Evolutionary conservation across 805 yeast species (phyloP), one percentile per base, ranked within the genome.

Genomic region (Pichia kluyveri): DNA sequence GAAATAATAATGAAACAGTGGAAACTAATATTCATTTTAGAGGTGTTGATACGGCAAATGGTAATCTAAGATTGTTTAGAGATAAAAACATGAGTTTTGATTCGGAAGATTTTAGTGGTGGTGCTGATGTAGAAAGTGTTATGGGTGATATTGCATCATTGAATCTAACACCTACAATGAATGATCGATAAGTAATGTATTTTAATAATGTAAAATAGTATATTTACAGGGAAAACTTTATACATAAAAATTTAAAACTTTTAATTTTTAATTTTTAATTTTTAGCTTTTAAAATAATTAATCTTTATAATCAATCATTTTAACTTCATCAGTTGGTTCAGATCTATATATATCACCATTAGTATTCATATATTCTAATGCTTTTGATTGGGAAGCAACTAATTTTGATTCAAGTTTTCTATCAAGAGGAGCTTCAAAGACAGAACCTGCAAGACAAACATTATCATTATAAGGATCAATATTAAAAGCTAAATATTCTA

Each of bases 381-480:
- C 60, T 51, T 57, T 61, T 36, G 54, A 53, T 48, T 55, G 65
- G n/a, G 58, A 51, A 10, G 62, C 57, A 52, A 56, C 59, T 27
- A 51, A 57, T 34, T 60, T 56, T 7, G 64, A 61, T 42, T 58
- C 56, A 14, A 63, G 42, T 12, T 52, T 65, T 48, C 71, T 76
- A 19, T 55, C 58, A 14, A 75, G 72, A 51, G 67, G 62, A 52
- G 76, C 71, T 61, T 86, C 86, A 64, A 87, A 82, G 41, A 81
- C 71, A 39, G 85, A 72, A 40, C 87, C 87, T 50, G 86, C 77
- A 55, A 86, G 63, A 28, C 75, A 69, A 49, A 80, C 69, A 48
- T 77, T 70, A 57, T 82, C 69, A 47, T 81, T 66, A 48, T 75
- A 71, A 28, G 86, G 78, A 59, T 83, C 82, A 55, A 85, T 71